Percentiles rank a stretch among this genome's conserved stretches.
Evolutionary conservation across 2,329 filamentous ascomycete species (phyloP).

Genomic region (Aspergillus sp.): DNA sequence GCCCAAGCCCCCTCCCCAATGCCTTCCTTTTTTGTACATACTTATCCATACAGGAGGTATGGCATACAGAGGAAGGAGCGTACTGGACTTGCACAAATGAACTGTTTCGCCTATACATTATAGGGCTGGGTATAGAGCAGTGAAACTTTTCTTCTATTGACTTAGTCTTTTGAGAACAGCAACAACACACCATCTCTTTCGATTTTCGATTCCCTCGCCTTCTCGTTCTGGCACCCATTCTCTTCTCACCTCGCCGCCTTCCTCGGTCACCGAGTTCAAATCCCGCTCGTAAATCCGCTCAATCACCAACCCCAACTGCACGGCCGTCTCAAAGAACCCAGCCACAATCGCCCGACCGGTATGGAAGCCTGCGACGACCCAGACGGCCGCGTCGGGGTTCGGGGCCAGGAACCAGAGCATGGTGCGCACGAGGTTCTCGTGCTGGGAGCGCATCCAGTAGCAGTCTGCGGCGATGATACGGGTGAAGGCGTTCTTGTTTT

Average conservation of each 20-base stretch:
- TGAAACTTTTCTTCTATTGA: not conserved
- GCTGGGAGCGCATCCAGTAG: slow-evolving; percentile 56
- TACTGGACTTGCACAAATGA: no score
- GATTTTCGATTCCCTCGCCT: slow-evolving; percentile 44
- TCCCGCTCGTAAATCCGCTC: slow-evolving; percentile 55
- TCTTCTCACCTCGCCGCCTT: slow-evolving; percentile 40
- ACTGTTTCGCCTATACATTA: not conserved
- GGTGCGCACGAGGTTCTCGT: slow-evolving; percentile 51
- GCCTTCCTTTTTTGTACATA: no score
- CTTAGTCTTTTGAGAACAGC: slow-evolving; percentile 33
- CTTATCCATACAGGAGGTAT: no score
- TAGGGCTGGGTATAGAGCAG: not conserved
- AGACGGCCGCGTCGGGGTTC: slow-evolving; percentile 28
- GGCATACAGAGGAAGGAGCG: no score
- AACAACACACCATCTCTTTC: slow-evolving; percentile 55
- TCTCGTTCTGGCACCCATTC: slow-evolving; percentile 43
- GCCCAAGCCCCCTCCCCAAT: no score
- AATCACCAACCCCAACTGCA: slow-evolving; percentile 42
- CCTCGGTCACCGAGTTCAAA: slow-evolving; percentile 33
- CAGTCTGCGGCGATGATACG: slow-evolving; percentile 58
- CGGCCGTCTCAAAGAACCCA: slow-evolving; percentile 49
- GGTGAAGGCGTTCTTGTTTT: slow-evolving; percentile 40
- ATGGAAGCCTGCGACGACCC: slow-evolving; percentile 56
- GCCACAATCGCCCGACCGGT: slow-evolving; percentile 54
- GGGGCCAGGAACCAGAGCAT: slow-evolving; percentile 53